Evolutionary conservation across 2,329 filamentous ascomycete species (phyloP).

Genomic region (Lasiodiplodia gonubiensis): DNA sequence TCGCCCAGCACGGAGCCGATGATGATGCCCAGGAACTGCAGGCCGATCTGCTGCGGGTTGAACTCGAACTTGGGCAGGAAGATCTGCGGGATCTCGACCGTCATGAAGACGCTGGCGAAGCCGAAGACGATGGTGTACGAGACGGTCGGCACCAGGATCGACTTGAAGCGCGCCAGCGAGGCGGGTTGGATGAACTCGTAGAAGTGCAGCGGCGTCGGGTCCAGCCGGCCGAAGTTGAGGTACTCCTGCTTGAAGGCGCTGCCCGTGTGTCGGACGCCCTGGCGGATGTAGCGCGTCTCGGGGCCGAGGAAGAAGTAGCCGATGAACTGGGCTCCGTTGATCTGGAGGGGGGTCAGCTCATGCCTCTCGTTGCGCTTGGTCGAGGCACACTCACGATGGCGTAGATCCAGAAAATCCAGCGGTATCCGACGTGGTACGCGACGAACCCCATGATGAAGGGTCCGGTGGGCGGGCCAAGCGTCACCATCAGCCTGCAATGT

Average conservation of each 20-base stretch:
- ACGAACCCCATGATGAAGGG: constrained; percentile 55
- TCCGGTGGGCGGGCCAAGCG: constrained; percentile 54
- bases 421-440: constrained; percentile 58
- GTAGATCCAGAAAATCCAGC: constrained; percentile 65
- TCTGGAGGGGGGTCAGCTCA: constrained; percentile 41
- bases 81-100: constrained; percentile 65
- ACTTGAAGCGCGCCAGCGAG: constrained; percentile 52
- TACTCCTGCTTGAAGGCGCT: constrained; percentile 52
- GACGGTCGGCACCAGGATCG: constrained; percentile 57
- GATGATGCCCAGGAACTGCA: constrained; percentile 64
- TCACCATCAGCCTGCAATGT: constrained; percentile 49
- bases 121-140: constrained; percentile 65
- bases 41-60: constrained; percentile 62
- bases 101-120: constrained; percentile 59
- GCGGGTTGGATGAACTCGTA: constrained; percentile 61
- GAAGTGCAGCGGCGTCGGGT: constrained; percentile 55
- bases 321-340: constrained; percentile 62
- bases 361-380: too few relatives aligned
- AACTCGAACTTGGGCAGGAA: constrained; percentile 62
- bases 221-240: constrained; percentile 55
- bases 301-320: constrained; percentile 62
- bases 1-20: constrained; percentile 64
- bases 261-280: constrained; percentile 42
- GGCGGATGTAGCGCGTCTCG: constrained; percentile 61
- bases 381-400: constrained; percentile 49